Conservation (phyloP, 805 yeast genomes). For the Myxozyma melibiosi region DNA sequence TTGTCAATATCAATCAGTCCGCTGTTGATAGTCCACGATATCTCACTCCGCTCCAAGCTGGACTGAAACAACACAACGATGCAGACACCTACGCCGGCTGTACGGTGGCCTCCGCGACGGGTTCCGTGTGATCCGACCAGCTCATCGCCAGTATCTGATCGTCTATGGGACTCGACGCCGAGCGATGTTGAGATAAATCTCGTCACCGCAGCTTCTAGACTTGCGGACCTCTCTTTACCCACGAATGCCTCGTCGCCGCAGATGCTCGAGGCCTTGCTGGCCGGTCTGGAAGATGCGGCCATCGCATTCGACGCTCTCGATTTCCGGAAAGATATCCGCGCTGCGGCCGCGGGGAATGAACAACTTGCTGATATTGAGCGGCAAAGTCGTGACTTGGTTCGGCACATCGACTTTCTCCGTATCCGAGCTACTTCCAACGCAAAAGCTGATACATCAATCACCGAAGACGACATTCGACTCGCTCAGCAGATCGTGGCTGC, state of each 20-base stretch:
- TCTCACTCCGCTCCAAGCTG: background rate
- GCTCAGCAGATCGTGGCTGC: constrained; percentile 12
- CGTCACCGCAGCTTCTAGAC: background rate
- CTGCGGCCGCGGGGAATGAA: constrained; percentile 7
- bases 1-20: background rate
- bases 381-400: background rate
- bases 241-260: background rate
- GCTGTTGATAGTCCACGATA: background rate
- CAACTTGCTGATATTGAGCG: constrained; percentile 4
- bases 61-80: no score
- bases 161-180: background rate
- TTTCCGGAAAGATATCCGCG: constrained; percentile 7
- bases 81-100: constrained; percentile 13
- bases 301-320: constrained; percentile 10
- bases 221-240: background rate
- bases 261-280: constrained; percentile 4
- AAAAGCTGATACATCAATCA: background rate
- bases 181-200: background rate
- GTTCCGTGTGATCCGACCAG: background rate
- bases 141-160: background rate
- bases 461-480: background rate
- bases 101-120: constrained; percentile 2
- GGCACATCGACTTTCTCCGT: constrained; percentile 14
- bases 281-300: constrained; percentile 10
- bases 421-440: background rate